Conservation (phyloP, 805 yeast genomes). For the Yamadazyma ubonensis region DNA sequence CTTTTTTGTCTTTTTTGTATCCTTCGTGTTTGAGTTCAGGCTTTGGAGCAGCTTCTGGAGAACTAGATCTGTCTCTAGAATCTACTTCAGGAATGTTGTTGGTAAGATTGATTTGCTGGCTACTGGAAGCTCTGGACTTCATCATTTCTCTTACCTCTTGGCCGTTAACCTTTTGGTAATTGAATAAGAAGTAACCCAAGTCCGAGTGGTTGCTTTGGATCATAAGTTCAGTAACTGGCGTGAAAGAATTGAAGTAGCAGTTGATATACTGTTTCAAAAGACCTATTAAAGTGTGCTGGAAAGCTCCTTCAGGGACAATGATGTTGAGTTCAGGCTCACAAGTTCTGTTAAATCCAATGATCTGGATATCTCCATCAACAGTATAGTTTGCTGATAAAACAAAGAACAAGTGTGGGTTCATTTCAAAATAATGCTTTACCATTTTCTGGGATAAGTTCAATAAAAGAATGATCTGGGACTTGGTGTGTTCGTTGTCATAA, state of each 20-base stretch:
- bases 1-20: conserved; percentile 1
- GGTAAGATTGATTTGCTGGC: background rate
- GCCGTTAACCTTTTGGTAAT: conserved; percentile 11
- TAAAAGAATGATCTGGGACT: conserved; percentile 64
- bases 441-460: conserved; percentile 53
- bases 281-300: conserved; percentile 23
- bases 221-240: conserved; percentile 22
- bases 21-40: background rate
- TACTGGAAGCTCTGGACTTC: conserved; percentile 14
- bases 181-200: conserved; percentile 12
- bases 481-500: conserved; percentile 53
- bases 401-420: conserved; percentile 11
- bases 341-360: conserved; percentile 14
- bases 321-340: conserved; percentile 20
- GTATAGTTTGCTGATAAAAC: conserved; percentile 18
- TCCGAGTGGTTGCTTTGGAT: conserved; percentile 18
- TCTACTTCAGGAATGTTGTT: conserved; percentile 8
- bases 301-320: conserved; percentile 20
- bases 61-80: background rate
- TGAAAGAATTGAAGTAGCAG: conserved; percentile 23
- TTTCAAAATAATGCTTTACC: conserved; percentile 16
- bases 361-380: conserved; percentile 21
- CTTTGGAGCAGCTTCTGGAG: background rate
- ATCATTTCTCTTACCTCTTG: conserved; percentile 15
- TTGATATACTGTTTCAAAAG: conserved; percentile 21